Evolutionary conservation across 129 eudicot genomes (phyloP).

Genomic region (Helianthus tuberosus): DNA sequence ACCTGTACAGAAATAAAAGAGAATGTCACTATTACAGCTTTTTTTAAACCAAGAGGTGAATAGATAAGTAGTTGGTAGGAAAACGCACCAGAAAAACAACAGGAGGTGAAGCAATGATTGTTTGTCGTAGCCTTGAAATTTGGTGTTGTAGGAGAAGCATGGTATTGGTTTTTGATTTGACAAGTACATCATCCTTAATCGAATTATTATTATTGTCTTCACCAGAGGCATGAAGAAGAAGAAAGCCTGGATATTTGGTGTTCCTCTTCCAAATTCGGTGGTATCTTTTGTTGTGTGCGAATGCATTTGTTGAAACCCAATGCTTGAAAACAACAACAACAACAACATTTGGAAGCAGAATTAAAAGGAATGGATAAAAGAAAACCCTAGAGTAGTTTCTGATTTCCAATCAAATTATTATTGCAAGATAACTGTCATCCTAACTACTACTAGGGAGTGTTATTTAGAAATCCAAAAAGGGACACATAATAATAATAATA

Average conservation of each 20-base stretch:
- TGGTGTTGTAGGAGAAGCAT: constrained; percentile 21
- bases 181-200: constrained; percentile 25
- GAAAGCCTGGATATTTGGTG: constrained; percentile 23
- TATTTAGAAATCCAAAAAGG: too few species aligned
- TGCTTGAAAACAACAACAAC: constrained; percentile 35
- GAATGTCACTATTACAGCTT: background rate
- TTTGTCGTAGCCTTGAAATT: constrained; percentile 40
- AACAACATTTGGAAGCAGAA: background rate
- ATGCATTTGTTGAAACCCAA: constrained; percentile 32
- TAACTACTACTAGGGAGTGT: too few species aligned
- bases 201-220: constrained; percentile 8
- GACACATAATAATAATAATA: too few species aligned
- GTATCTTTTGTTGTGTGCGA: constrained; percentile 19
- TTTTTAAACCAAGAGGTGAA: too few species aligned
- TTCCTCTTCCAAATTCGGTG: constrained; percentile 21
- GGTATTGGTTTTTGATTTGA: constrained; percentile 26
- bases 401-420: too few species aligned
- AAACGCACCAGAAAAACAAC: background rate
- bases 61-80: too few species aligned
- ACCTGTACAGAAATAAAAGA: constrained; percentile 37
- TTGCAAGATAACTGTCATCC: too few species aligned
- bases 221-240: constrained; percentile 20
- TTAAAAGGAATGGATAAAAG: too few species aligned
- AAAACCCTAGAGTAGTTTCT: too few species aligned
- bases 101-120: background rate